These are phyloP conservation scores for Syzygium jambos DNA, from an alignment of 345 rosid genomes.

Conservation along the genomic window DNA sequence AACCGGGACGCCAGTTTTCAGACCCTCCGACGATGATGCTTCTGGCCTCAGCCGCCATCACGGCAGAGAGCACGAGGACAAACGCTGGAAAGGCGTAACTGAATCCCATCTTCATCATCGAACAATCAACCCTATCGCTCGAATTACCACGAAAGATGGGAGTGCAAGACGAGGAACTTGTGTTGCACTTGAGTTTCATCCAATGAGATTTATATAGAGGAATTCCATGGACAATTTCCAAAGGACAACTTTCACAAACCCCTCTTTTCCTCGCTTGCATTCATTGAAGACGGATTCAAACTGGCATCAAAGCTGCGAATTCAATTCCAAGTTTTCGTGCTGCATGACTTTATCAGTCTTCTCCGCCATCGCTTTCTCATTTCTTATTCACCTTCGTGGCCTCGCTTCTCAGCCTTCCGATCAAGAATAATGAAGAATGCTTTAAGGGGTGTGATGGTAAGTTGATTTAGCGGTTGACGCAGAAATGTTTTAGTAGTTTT, in stretches of 20 bases:
- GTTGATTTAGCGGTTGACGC: background rate
- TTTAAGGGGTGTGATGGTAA: background rate
- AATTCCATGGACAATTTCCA: background rate
- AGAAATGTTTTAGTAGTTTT: background rate
- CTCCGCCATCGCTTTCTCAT: background rate
- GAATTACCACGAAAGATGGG: background rate
- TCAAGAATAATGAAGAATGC: background rate
- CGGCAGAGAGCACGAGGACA: background rate
- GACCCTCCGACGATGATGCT: slow-evolving; percentile 8
- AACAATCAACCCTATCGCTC: background rate
- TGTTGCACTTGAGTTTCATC: background rate
- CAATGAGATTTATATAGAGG: background rate
- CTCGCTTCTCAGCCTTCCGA: background rate
- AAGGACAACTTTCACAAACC: background rate
- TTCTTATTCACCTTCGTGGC: background rate
- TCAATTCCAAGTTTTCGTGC: background rate
- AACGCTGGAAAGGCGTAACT: background rate
- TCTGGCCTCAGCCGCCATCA: slow-evolving; percentile 1
- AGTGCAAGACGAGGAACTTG: background rate
- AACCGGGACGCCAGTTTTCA: slow-evolving; percentile 5
- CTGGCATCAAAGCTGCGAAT: background rate
- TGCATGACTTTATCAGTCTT: background rate
- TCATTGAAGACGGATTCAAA: background rate
- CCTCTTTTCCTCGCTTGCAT: background rate
- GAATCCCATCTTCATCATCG: background rate